Evolutionary conservation across 2,329 filamentous ascomycete species (phyloP), one percentile per base, ranked within the genome.

Genomic region (Pestalotiopsis sp.): DNA sequence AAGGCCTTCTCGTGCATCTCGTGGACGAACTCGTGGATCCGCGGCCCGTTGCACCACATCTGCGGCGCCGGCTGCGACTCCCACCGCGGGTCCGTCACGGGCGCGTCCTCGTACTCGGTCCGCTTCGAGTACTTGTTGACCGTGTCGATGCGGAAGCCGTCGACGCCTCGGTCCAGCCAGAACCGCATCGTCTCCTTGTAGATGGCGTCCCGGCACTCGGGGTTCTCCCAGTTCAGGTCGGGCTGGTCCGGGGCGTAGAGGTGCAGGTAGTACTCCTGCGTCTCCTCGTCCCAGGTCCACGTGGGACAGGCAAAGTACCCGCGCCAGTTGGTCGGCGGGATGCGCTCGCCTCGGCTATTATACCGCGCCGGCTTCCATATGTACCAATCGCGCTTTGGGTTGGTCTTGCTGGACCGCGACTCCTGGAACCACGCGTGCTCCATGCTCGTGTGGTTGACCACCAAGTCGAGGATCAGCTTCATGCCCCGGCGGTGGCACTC

Each of bases 191-290:
- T 88, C 5, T 81, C 76, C 5, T 90, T 83, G 74, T 93, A 91
- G 1, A 93, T 90, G 0, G 89, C 92, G 65, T 89, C 82, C 6
- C 91, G 87, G 7, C 91, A 89, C 2, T 87, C 86, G 0, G 85
- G 83, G 63, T 91, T 90, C 67, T 93, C 90, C 92, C 92, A 94
- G 75, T 94, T 94, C 20, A 95, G 82, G 72, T 95, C 92, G 0
- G 92, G 92, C 75, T 94, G 92, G 62, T 91, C 88, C 0, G 87
- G 83, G 1, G 88, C 87, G 75, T 92, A 95, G 1, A 94, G 82
- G 71, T 86, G 85, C 1, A 88, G 78, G 68, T 88, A 88, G 69
- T 88, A 88, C 69, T 88, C 83, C 49, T 83, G 78, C 0, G 85
- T 84, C 1, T 74, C 69, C 66, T 86, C 84, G 65, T 88, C 86